A percentile compares a stretch with the other conserved stretches of the same genome.
Evolutionary conservation across 1,284 basidiomycete genomes (phyloP).

Genomic region (Pascua sp.): DNA sequence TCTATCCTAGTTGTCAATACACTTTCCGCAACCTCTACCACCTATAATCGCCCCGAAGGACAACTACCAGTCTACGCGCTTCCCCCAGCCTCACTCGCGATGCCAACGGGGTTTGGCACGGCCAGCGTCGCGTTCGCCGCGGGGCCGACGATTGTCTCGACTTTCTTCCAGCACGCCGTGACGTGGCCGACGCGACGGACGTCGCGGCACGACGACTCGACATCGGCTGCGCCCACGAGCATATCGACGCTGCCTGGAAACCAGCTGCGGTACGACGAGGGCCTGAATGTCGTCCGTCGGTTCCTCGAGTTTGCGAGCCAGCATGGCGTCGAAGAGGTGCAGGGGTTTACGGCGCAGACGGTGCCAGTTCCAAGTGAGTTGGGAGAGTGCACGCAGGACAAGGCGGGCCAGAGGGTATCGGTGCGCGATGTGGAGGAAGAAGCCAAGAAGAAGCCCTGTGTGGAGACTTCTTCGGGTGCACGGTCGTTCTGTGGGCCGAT

Average conservation of each 20-base stretch:
- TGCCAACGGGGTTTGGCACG: background rate
- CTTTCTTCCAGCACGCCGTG: slow-evolving; percentile 40
- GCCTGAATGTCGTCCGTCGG: slow-evolving; percentile 38
- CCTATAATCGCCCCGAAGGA: too few species aligned
- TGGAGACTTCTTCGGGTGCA: too few species aligned
- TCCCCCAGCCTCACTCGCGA: too few species aligned
- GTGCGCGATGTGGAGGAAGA: background rate
- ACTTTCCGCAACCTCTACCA: too few species aligned
- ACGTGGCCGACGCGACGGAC: slow-evolving; percentile 22
- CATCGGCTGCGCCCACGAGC: background rate
- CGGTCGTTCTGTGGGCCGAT: too few species aligned
- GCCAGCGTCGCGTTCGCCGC: slow-evolving; percentile 37
- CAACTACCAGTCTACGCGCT: too few species aligned
- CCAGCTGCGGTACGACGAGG: slow-evolving; percentile 46
- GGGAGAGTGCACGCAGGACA: background rate
- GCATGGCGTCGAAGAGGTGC: slow-evolving; percentile 49
- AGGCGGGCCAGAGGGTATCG: too few species aligned
- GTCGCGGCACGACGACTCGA: slow-evolving; percentile 1
- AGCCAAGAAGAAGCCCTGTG: too few species aligned
- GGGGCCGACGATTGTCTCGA: slow-evolving; percentile 43
- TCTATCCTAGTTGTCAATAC: too few species aligned
- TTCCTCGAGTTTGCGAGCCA: slow-evolving; percentile 43
- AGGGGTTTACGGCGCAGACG: slow-evolving; percentile 48
- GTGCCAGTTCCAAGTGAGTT: slow-evolving; percentile 42
- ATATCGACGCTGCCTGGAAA: slow-evolving; percentile 29